These are phyloP conservation scores for Marchantia paleacea DNA, from an alignment of 225 moss, liverwort and hornwort genomes.

Conservation along the genomic window DNA sequence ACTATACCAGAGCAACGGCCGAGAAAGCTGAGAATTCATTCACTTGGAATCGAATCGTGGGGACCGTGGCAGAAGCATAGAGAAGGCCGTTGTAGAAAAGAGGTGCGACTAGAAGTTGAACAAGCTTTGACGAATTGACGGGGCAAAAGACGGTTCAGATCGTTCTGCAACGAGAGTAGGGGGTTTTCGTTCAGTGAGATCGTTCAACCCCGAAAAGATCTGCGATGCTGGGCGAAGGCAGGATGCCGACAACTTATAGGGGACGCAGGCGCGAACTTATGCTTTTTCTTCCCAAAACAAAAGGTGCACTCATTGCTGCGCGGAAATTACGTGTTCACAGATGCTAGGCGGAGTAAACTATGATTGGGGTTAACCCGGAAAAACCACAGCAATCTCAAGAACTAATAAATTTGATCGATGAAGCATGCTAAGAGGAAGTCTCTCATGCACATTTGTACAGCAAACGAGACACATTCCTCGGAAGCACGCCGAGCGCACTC, in stretches of 20 bases:
- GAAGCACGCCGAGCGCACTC: not conserved
- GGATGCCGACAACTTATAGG: not conserved
- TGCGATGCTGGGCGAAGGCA: not conserved
- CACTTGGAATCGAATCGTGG: not conserved
- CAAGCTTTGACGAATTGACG: not conserved
- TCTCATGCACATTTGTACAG: not conserved
- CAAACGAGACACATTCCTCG: conserved; percentile 4
- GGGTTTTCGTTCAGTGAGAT: not conserved
- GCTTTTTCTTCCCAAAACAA: not conserved
- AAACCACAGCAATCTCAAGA: not conserved
- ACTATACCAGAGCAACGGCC: conserved; percentile 9
- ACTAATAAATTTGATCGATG: conserved; percentile 8
- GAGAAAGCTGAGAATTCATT: not conserved
- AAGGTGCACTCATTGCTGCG: conserved; percentile 10
- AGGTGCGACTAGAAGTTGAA: not conserved
- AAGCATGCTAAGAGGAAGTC: not conserved
- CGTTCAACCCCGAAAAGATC: not conserved
- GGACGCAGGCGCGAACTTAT: not conserved
- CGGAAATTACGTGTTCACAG: not conserved
- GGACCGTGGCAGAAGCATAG: not conserved
- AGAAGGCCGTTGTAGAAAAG: not conserved
- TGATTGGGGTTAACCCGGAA: too few relatives aligned
- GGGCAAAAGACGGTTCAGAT: not conserved
- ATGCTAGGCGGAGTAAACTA: not conserved
- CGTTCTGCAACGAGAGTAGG: not conserved